Percentiles rank a stretch among this genome's conserved stretches.
phyloP scores from a whole-genome alignment of 2,329 filamentous ascomycete species.

The Pyricularia sp. region DNA sequence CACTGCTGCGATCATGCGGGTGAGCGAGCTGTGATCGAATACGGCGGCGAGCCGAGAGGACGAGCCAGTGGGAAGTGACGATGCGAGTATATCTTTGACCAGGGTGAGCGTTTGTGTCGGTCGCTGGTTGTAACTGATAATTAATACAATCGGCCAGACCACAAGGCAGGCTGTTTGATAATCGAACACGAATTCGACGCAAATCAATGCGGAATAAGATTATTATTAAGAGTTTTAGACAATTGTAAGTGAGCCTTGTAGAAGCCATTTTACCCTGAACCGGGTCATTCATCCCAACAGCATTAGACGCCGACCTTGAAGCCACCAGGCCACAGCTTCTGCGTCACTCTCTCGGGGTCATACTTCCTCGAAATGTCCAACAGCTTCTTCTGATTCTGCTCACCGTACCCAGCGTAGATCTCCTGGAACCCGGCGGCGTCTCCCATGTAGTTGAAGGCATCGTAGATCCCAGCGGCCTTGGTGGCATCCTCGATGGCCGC shows the following conservation, averaged over 20 bases:
- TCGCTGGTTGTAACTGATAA: too few relatives aligned
- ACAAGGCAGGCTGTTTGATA: too few relatives aligned
- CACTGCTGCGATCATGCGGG: too few relatives aligned
- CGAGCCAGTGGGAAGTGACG: too few relatives aligned
- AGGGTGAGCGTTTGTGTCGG: too few relatives aligned
- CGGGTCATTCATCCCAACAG: not conserved
- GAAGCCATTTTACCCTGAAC: too few relatives aligned
- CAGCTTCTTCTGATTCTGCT: conserved; percentile 22
- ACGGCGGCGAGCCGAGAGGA: too few relatives aligned
- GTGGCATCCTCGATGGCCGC: conserved; percentile 17
- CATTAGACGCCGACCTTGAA: conserved; percentile 14
- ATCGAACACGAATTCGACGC: too few relatives aligned
- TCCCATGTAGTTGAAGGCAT: conserved; percentile 31
- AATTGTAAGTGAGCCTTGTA: not conserved
- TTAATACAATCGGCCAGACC: too few relatives aligned
- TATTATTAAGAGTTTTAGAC: not conserved
- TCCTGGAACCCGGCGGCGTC: conserved; percentile 30
- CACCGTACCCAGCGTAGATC: conserved; percentile 26
- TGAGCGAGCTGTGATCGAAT: too few relatives aligned
- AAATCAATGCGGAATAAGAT: not conserved
- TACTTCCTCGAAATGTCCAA: conserved; percentile 19
- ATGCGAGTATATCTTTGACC: too few relatives aligned
- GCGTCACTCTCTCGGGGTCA: conserved; percentile 23
- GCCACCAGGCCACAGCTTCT: conserved; percentile 20
- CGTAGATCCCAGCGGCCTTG: conserved; percentile 16